Evolutionary conservation across 2,329 filamentous ascomycete species (phyloP).

Genomic region (Zalaria sp.): DNA sequence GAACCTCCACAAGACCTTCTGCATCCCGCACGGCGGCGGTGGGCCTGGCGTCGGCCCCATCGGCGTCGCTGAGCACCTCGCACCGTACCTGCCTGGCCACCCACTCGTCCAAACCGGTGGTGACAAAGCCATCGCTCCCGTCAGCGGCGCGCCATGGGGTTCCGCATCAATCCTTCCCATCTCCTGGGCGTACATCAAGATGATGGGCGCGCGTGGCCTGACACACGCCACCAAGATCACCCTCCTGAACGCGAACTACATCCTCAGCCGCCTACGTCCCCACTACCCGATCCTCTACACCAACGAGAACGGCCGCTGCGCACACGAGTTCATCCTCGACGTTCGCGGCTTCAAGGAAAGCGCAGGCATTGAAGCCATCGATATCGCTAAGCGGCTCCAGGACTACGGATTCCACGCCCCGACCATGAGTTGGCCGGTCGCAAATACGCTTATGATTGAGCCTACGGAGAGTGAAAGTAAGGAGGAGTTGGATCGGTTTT

Average conservation of each 20-base stretch:
- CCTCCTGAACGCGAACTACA: conserved; percentile 94
- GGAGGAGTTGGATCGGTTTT: conserved; percentile 85
- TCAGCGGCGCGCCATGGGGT: conserved; percentile 73
- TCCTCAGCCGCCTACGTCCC: conserved; percentile 70
- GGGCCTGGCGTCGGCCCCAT: conserved; percentile 91
- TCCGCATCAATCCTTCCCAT: conserved; percentile 88
- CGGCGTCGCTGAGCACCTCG: conserved; percentile 71
- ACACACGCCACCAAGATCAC: conserved; percentile 84
- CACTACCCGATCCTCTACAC: conserved; percentile 92
- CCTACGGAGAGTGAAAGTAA: conserved; percentile 90
- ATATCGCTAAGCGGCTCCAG: conserved; percentile 90
- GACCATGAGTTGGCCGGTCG: conserved; percentile 92
- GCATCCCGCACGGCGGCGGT: conserved; percentile 89
- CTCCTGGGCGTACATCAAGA: conserved; percentile 86
- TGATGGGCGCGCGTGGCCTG: conserved; percentile 76
- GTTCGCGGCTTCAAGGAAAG: conserved; percentile 71
- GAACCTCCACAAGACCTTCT: conserved; percentile 98
- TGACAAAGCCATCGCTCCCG: conserved; percentile 48
- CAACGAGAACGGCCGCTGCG: conserved; percentile 74
- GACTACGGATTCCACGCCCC: conserved; percentile 97
- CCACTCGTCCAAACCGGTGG: conserved; percentile 45
- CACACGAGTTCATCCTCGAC: conserved; percentile 95
- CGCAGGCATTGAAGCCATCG: conserved; percentile 76
- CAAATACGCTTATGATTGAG: conserved; percentile 96
- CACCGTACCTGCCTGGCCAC: conserved; percentile 61